A percentile compares a stretch with the other conserved stretches of the same genome.
phyloP scores from a whole-genome alignment of 495 filamentous ascomycete genomes.

The Penicillium robsamsonii region DNA sequence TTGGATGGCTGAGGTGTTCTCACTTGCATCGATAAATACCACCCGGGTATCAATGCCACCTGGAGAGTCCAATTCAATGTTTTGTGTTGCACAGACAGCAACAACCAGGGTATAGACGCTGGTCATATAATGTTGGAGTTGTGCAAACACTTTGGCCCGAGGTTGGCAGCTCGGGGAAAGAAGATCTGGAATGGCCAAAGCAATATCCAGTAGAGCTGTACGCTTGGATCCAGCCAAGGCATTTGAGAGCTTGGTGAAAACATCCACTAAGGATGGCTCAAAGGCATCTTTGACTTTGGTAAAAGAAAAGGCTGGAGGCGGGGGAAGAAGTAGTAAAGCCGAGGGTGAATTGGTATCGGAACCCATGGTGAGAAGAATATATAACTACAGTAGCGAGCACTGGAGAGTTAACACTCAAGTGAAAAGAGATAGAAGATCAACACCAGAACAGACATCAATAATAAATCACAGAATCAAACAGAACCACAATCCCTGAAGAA shows the following conservation, averaged over 20 bases:
- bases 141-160: conserved; percentile 55
- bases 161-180: conserved; percentile 40
- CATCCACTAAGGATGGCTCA: conserved; percentile 36
- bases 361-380: conserved; percentile 23
- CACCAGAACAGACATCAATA: not conserved
- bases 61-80: conserved; percentile 61
- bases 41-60: conserved; percentile 77
- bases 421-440: not conserved
- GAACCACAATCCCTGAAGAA: conserved; percentile 5
- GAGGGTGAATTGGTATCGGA: conserved; percentile 28
- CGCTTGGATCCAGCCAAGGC: conserved; percentile 28
- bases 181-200: conserved; percentile 40
- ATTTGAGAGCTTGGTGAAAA: conserved; percentile 30
- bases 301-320: conserved; percentile 42
- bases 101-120: conserved; percentile 76
- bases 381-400: not conserved
- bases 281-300: conserved; percentile 41
- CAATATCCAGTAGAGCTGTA: conserved; percentile 45
- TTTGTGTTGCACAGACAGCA: conserved; percentile 59
- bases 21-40: conserved; percentile 56
- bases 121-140: conserved; percentile 68
- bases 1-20: not conserved
- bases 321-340: conserved; percentile 48
- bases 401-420: not conserved
- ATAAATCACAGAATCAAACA: not conserved